phyloP scores from a whole-genome alignment of 108 stramenopile species.

The Pseudonitzschia multistriata region DNA sequence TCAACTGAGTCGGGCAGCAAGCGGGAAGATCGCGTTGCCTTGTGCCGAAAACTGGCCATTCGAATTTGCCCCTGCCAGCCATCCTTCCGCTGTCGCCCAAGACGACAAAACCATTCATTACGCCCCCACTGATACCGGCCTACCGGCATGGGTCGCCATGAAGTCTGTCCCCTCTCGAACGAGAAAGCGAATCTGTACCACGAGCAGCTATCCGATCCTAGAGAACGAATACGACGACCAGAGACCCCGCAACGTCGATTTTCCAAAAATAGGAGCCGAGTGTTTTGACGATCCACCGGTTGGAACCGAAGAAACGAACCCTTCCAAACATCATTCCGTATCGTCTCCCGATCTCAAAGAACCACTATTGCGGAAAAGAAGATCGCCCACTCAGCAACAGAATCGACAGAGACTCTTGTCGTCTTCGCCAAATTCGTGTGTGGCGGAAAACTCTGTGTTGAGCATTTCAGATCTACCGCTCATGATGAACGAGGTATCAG shows the following conservation, averaged over 20 bases:
- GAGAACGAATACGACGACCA: not conserved
- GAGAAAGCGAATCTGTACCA: not conserved
- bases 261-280: not conserved
- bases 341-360: not conserved
- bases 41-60: slow-evolving; percentile 58
- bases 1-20: slow-evolving; percentile 66
- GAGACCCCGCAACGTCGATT: not conserved
- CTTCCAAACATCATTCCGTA: not conserved
- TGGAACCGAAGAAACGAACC: not conserved
- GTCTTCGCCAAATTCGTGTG: not conserved
- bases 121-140: not conserved
- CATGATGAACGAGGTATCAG: slow-evolving; percentile 67
- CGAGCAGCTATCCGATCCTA: not conserved
- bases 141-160: slow-evolving; percentile 3
- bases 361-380: not conserved
- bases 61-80: not conserved
- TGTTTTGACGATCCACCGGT: not conserved
- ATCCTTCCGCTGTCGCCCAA: not conserved
- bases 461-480: slow-evolving; percentile 61
- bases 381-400: not conserved
- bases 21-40: slow-evolving; percentile 52
- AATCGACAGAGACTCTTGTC: not conserved
- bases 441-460: not conserved
- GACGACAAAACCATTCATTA: not conserved
- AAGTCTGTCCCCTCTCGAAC: not conserved